Base-by-base conservation (phyloP, 768 basidiomycete genomes). In the Candolleomyces eurysporus region DNA sequence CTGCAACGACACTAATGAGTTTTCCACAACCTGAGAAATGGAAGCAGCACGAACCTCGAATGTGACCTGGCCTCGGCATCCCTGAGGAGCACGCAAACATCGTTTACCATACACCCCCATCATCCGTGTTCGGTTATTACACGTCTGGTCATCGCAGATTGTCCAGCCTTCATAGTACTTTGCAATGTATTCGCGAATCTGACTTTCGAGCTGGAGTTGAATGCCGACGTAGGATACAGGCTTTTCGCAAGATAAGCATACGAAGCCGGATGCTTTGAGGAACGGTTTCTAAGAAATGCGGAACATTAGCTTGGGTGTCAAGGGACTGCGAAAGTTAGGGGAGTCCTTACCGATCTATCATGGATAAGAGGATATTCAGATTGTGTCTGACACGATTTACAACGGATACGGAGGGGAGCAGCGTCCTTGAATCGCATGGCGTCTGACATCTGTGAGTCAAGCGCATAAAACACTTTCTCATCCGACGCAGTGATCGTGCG, bases 81-180 rank as follows among this genome's bases (percentile, higher is more conserved):
- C 85, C 21, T 14, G 21, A 2, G 54, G 36, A 6, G 72, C 75
- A 50, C 84, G 83, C 58, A 94, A 70, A 71, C 97, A 99, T 54
- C 89, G 79, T 36, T 87, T 83, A 6, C 94, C 95, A 71, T 94
- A 96, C 0, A 98, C 93, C 40, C 91, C 81, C 92, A 98, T 96
- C 82, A 89, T 91, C 19, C 97, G 81, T n/a, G 96, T 95, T 42
- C 91, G 83, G 62, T 86, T 81, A 9, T 84, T 84, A 69, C 97
- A 99, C 0, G 88, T 89, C 21, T 84, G 78, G 63, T 98, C 97
- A 66, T 94, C 84, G 74, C 97, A 99, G 5, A 90, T 76, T 0
- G 84, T 89, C 91, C 92, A 96, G 1, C 88, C 87, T 67, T 97
- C 86, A 69, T 99, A 98, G 73, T 96, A 98, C 66, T 80, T 83